Evolutionary conservation across 257 asterid genomes (phyloP).

Genomic region (Solanum bulbocastanum): DNA sequence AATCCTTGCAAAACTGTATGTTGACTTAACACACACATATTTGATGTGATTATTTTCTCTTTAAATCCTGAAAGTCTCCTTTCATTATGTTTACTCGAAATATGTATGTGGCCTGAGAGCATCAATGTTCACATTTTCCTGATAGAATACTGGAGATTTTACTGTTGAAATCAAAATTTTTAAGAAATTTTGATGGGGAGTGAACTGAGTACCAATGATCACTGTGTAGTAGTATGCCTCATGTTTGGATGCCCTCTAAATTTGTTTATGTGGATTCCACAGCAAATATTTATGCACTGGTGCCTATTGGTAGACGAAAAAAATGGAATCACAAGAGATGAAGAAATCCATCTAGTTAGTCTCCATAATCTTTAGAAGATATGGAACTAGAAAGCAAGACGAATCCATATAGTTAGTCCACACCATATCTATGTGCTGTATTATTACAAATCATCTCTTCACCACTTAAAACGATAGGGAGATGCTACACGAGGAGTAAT

Average conservation of each 20-base stretch:
- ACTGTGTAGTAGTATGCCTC: neutral
- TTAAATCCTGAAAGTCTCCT: neutral
- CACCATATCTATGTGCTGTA: neutral
- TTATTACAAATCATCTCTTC: neutral
- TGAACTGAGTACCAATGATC: neutral
- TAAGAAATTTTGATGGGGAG: neutral
- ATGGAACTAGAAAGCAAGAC: neutral
- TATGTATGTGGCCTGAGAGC: neutral
- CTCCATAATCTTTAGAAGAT: neutral
- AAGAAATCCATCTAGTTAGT: neutral
- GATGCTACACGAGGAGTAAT: neutral
- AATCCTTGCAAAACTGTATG: neutral
- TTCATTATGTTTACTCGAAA: neutral
- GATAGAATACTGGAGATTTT: neutral
- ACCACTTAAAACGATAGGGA: neutral
- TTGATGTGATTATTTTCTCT: neutral
- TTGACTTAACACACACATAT: neutral
- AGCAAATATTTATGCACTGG: neutral
- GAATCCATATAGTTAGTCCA: neutral
- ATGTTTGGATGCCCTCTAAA: neutral
- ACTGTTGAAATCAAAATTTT: neutral
- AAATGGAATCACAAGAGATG: neutral
- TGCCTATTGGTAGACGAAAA: neutral
- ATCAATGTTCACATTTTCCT: neutral
- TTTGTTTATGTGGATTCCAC: neutral